phyloP scores from a whole-genome alignment of 2,329 filamentous ascomycete species.

The Diaporthe eres region DNA sequence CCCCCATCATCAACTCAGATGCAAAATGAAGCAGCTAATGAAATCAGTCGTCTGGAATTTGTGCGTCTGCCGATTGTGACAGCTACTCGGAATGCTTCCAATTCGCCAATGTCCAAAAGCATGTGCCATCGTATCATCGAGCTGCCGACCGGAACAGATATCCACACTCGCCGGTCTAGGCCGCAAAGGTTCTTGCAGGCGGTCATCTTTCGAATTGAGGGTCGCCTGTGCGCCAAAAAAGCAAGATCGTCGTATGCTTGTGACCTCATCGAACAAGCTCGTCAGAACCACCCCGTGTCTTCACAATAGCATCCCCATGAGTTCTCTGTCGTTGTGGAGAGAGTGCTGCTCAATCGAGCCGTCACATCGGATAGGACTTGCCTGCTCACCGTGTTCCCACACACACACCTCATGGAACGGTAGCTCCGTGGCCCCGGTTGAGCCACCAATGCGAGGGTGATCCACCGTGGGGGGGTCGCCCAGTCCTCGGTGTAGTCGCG shows the following conservation, averaged over 20 bases:
- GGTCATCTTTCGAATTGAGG: constrained; percentile 8
- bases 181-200: constrained; percentile 2
- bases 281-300: not conserved
- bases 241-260: constrained; percentile 31
- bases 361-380: not conserved
- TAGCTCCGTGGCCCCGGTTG: constrained; percentile 8
- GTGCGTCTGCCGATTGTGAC: constrained; percentile 29
- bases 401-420: constrained; percentile 23
- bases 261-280: constrained; percentile 21
- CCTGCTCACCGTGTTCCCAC: constrained; percentile 14
- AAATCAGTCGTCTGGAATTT: constrained; percentile 27
- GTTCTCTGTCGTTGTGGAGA: not conserved
- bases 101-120: constrained; percentile 24
- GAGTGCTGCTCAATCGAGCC: not conserved
- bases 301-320: constrained; percentile 19
- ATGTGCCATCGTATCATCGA: constrained; percentile 29
- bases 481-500: constrained; percentile 18
- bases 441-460: not conserved
- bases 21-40: constrained; percentile 18
- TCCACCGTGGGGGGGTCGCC: constrained; percentile 8
- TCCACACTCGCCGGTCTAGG: constrained; percentile 21
- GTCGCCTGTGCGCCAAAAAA: not conserved
- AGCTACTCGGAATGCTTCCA: constrained; percentile 39
- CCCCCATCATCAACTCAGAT: constrained; percentile 8
- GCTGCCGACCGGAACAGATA: constrained; percentile 34